Evolutionary conservation across 805 yeast genomes (phyloP).

Genomic region (Kregervanrija fluxuum): DNA sequence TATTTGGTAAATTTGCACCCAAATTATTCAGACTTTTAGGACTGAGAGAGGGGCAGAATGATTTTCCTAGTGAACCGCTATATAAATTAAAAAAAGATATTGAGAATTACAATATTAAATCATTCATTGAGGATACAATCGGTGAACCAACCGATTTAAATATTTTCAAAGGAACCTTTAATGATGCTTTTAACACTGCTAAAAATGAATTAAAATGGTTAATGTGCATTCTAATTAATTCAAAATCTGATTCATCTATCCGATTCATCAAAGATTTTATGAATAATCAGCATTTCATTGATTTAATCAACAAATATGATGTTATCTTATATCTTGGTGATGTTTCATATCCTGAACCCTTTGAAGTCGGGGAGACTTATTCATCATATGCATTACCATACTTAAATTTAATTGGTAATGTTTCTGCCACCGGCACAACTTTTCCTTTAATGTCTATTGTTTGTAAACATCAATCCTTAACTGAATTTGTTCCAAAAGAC

Average conservation of each 20-base stretch:
- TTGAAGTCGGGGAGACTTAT: conserved; percentile 53
- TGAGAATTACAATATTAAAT: conserved; percentile 10
- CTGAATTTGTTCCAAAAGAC: neutral
- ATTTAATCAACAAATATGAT: conserved; percentile 34
- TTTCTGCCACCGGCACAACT: conserved; percentile 42
- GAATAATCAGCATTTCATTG: conserved; percentile 37
- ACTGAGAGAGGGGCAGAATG: conserved; percentile 21
- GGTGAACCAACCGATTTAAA: conserved; percentile 23
- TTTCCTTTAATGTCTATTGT: conserved; percentile 43
- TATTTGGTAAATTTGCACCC: conserved; percentile 31
- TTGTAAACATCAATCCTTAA: conserved; percentile 32
- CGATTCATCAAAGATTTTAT: conserved; percentile 37
- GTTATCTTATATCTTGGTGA: conserved; percentile 59
- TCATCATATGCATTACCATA: conserved; percentile 50
- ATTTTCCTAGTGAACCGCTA: conserved; percentile 26
- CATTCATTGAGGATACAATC: conserved; percentile 12
- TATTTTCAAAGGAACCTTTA: conserved; percentile 31
- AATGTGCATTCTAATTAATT: conserved; percentile 45
- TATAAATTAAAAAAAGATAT: conserved; percentile 14
- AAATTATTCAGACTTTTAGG: conserved; percentile 23
- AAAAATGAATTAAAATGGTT: conserved; percentile 41
- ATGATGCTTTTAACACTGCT: conserved; percentile 34
- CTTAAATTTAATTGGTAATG: conserved; percentile 47
- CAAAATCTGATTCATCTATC: conserved; percentile 34
- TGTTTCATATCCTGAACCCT: conserved; percentile 56